These are phyloP conservation scores for Leccinum incarnatum DNA, from an alignment of 768 basidiomycete species.

Conservation along the genomic window DNA sequence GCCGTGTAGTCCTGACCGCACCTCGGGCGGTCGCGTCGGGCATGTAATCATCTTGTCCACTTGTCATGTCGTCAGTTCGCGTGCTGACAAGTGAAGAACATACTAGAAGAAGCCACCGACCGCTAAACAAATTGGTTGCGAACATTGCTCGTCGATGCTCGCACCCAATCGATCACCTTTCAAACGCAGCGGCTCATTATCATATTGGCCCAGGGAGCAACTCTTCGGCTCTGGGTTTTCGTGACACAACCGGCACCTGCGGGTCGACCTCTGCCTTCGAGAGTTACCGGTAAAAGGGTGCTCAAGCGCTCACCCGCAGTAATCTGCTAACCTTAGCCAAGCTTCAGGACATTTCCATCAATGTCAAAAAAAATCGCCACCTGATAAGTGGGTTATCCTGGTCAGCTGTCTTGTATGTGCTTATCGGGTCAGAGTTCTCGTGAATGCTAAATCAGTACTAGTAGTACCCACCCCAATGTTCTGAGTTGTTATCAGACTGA, in stretches of 20 bases:
- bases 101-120: constrained; percentile 3
- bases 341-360: neutral
- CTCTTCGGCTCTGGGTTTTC: neutral
- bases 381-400: constrained; percentile 22
- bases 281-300: constrained; percentile 10
- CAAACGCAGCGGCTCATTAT: neutral
- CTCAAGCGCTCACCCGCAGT: neutral
- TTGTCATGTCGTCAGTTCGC: constrained; percentile 6
- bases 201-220: neutral
- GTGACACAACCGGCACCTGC: neutral
- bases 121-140: neutral
- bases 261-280: neutral
- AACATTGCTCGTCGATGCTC: neutral
- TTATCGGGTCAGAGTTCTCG: constrained; percentile 16
- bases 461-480: constrained; percentile 8
- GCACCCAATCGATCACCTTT: neutral
- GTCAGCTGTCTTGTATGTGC: constrained; percentile 26
- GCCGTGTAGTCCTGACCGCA: neutral
- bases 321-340: constrained; percentile 15
- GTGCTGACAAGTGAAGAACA: constrained; percentile 6
- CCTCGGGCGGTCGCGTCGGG: neutral
- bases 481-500: constrained; percentile 12
- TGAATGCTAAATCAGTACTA: constrained; percentile 8
- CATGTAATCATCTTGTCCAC: neutral
- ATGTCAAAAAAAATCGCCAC: constrained; percentile 10